Percentiles rank a stretch among this genome's conserved stretches.
Conservation (phyloP, 2,329 filamentous ascomycete species). For the Ceratocystis lukuohia region DNA sequence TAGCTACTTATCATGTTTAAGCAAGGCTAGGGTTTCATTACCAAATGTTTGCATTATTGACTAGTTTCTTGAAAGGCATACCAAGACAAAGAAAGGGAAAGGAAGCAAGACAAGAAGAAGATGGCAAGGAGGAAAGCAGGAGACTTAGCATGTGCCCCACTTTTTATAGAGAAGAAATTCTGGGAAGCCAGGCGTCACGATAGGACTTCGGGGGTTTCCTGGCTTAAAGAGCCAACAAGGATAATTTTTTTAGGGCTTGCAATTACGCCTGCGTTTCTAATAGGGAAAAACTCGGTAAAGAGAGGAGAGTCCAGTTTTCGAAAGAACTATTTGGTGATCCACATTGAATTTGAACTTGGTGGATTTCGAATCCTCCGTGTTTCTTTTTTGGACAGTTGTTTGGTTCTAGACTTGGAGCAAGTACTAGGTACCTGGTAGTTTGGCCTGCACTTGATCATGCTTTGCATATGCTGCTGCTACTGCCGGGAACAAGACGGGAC, state of each 20-base stretch:
- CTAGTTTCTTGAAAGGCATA: background rate
- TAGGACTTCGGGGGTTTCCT: too few relatives aligned
- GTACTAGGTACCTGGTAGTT: background rate
- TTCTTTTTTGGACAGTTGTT: background rate
- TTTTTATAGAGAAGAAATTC: background rate
- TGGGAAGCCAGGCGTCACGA: too few relatives aligned
- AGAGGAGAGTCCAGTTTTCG: background rate
- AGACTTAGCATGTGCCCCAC: background rate
- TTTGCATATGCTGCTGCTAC: background rate
- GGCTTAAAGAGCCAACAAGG: too few relatives aligned
- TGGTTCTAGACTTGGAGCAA: background rate
- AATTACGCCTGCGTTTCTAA: too few relatives aligned
- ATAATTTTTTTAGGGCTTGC: too few relatives aligned
- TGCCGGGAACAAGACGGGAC: too few relatives aligned
- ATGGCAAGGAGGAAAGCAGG: background rate
- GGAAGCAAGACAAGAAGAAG: background rate
- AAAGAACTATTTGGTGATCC: background rate
- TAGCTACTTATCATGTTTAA: background rate
- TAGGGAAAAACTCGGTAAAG: background rate
- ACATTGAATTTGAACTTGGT: conserved; percentile 4
- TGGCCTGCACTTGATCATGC: background rate
- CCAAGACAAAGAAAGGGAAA: background rate
- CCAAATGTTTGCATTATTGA: background rate
- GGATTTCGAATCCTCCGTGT: background rate
- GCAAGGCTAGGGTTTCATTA: background rate